A percentile compares a stretch with the other conserved stretches of the same genome.
Evolutionary conservation across 257 asterid genomes (phyloP).

Genomic region (Nicotiana undulata): DNA sequence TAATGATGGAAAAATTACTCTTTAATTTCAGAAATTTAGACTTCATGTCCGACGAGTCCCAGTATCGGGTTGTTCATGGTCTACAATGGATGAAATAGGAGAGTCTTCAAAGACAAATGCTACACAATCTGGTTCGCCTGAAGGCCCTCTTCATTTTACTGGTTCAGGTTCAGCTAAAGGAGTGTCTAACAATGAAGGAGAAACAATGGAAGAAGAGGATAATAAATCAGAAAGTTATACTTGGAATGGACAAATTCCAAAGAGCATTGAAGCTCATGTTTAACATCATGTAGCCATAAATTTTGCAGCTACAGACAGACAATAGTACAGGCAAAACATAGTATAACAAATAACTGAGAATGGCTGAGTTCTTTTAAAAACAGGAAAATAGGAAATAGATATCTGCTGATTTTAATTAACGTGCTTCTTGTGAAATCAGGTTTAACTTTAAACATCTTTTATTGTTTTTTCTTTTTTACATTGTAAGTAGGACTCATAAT

Average conservation of each 20-base stretch:
- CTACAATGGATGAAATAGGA: slow-evolving; percentile 12
- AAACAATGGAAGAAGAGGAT: slow-evolving; percentile 45
- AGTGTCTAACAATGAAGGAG: slow-evolving; percentile 25
- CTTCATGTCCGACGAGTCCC: slow-evolving; percentile 39
- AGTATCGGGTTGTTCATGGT: slow-evolving; percentile 6
- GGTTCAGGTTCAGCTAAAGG: slow-evolving; percentile 37
- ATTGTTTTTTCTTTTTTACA: neutral
- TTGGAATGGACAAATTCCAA: slow-evolving; percentile 22
- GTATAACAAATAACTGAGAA: neutral
- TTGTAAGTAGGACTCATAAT: neutral
- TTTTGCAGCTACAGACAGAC: slow-evolving; percentile 38
- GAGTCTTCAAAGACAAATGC: slow-evolving; percentile 22
- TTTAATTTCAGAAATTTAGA: slow-evolving; percentile 47
- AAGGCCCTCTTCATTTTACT: slow-evolving; percentile 43
- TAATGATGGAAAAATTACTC: neutral
- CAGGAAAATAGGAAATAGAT: neutral
- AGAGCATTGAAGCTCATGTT: slow-evolving; percentile 7
- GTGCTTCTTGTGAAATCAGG: neutral
- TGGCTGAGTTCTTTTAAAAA: neutral
- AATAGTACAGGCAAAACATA: slow-evolving; percentile 11
- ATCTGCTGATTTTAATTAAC: slow-evolving; percentile 2
- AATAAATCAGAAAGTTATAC: slow-evolving; percentile 30
- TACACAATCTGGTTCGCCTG: slow-evolving; percentile 42
- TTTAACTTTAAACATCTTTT: neutral
- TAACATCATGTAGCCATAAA: slow-evolving; percentile 18